Conservation (phyloP, 176 grass and related monocot species). For the Eleusine indica region DNA sequence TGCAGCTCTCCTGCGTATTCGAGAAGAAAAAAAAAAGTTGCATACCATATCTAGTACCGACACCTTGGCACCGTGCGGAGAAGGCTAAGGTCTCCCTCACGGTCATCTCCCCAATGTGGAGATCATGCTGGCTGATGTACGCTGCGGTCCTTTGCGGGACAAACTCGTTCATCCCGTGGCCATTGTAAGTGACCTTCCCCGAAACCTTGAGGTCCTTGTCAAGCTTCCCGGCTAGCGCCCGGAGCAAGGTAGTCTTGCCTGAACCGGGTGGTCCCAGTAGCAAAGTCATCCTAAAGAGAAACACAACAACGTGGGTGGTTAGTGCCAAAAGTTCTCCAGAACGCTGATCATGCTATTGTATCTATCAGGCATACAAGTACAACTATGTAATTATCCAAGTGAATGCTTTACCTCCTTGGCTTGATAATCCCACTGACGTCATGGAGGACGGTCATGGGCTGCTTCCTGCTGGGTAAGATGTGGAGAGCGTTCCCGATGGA, state of each 20-base stretch:
- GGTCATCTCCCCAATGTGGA: conserved; percentile 93
- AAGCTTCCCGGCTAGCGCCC: conserved; percentile 83
- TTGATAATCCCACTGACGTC: conserved; percentile 69
- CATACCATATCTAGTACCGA: conserved; percentile 78
- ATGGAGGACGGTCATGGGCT: conserved; percentile 62
- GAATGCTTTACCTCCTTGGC: conserved; percentile 44
- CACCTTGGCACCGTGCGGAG: conserved; percentile 83
- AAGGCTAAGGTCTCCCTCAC: conserved; percentile 87
- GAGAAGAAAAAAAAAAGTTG: background rate
- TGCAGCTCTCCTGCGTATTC: too few relatives aligned
- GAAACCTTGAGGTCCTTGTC: conserved; percentile 66
- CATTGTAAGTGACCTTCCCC: conserved; percentile 84
- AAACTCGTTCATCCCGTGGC: conserved; percentile 81
- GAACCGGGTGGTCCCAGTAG: conserved; percentile 76
- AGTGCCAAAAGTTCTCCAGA: background rate
- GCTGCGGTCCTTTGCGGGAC: conserved; percentile 78
- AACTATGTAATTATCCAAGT: background rate
- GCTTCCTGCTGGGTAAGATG: conserved; percentile 59
- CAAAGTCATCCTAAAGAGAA: conserved; percentile 72
- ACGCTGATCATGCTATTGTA: background rate
- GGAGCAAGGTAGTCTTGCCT: conserved; percentile 83
- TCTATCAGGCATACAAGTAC: background rate
- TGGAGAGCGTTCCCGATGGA: conserved; percentile 59
- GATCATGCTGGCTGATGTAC: conserved; percentile 91
- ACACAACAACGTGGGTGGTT: background rate